phyloP scores from a whole-genome alignment of 257 asterid species.

The Linderniella brevidens region DNA sequence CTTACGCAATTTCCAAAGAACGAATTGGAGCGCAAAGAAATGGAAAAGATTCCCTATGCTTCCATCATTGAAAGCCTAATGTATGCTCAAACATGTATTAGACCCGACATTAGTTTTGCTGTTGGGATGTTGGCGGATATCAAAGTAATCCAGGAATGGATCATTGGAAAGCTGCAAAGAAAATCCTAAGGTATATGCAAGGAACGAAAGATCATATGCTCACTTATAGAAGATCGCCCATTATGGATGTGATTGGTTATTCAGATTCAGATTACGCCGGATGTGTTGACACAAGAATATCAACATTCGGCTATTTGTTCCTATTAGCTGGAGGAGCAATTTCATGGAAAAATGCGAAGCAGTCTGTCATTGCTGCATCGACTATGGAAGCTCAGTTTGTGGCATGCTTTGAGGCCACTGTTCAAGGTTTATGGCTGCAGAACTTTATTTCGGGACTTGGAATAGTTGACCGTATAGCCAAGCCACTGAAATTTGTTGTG shows the following conservation, averaged over 20 bases:
- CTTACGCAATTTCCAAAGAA: too few relatives aligned
- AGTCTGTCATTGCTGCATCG: neutral
- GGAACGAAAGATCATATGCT: neutral
- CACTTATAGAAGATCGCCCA: neutral
- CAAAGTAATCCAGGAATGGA: neutral
- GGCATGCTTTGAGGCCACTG: neutral
- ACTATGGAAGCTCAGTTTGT: neutral
- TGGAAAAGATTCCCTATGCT: neutral
- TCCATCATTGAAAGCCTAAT: neutral
- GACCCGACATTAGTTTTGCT: conserved; percentile 1
- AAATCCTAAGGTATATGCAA: neutral
- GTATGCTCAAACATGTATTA: neutral
- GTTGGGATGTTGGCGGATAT: neutral
- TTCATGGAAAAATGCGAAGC: neutral
- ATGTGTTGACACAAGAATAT: neutral
- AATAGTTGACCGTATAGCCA: neutral
- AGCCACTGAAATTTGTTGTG: conserved; percentile 1
- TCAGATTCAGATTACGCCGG: neutral
- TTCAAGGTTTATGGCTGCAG: neutral
- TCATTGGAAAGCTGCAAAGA: neutral
- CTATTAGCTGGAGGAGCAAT: neutral
- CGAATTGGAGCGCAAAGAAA: too few relatives aligned
- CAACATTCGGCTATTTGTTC: neutral
- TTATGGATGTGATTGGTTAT: neutral
- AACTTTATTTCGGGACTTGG: neutral